Base-by-base conservation (phyloP, 495 filamentous ascomycete genomes). In the Penicillium cinerascens region DNA sequence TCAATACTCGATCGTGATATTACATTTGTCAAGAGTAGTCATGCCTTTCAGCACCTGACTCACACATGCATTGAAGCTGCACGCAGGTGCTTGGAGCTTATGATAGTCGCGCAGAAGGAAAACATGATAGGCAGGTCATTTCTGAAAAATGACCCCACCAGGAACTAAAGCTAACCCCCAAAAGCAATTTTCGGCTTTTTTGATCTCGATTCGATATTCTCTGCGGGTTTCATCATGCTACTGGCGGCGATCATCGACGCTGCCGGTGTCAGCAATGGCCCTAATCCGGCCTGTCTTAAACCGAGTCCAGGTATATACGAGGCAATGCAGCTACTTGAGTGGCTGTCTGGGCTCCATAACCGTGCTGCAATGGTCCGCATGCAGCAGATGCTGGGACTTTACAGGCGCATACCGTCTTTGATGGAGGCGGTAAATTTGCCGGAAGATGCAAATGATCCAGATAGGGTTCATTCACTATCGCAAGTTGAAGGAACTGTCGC, bases 111-210 rank as follows among this genome's bases (percentile, higher is more conserved):
- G 15, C 42, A 39, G 1, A 52, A 40, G 16, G 49, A 52, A 23
- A 23, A 52, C 22, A 52, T 52, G 42, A 52, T 52, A 27, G 42
- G 49, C 45, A 3, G 6, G 49, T 45, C 4, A 9, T 25, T 27
- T 13, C 1, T 4, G 17, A 17, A 1, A 16, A n/a, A 1, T 4
- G 11, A 29, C 11, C 7, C 26, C 7, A 29, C 26, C 7, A 6
- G 11, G 5, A 29, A 29, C 15, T 1, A 27, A 7, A 7, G n/a
- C 29, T 29, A 13, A 52, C 23, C n/a, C 22, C 9, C 7, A 22
- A 29, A 8, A 52, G 49, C 49, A 15, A 52, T 44, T 39, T 52
- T 52, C 17, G 49, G 49, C 15, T 52, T 52, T 11, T 52, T 52
- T 27, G 49, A 52, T 23, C 41, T 52, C 8, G 49, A 52, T 21